Conservation (phyloP, 192 early-diverging fungal species). For the Dimargaris xerosporica region DNA sequence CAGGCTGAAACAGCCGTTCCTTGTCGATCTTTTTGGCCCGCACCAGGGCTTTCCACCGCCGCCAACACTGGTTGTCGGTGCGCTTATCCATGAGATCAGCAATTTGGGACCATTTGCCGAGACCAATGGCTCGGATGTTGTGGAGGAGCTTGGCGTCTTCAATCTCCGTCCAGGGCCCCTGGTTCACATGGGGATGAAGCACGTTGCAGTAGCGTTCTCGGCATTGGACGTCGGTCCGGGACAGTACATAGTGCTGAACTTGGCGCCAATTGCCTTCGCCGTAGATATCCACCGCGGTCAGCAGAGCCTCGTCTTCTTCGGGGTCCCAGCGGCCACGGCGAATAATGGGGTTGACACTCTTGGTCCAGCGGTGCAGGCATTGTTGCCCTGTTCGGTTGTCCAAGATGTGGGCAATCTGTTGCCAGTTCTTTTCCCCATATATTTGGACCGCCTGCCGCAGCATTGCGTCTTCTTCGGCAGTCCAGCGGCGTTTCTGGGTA, state of each 20-base stretch:
- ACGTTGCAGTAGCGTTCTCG: conserved; percentile 64
- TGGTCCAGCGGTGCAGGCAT: conserved; percentile 56
- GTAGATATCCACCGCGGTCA: conserved; percentile 43
- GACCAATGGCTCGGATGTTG: conserved; percentile 25
- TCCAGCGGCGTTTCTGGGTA: conserved; percentile 39
- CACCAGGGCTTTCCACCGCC: conserved; percentile 33
- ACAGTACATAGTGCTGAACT: conserved; percentile 48
- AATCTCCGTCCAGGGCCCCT: conserved; percentile 33
- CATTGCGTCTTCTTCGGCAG: conserved; percentile 46
- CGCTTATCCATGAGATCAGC: conserved; percentile 27
- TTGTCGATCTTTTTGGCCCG: conserved; percentile 13
- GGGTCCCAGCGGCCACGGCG: conserved; percentile 42
- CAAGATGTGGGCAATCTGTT: conserved; percentile 43
- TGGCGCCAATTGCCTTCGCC: conserved; percentile 56
- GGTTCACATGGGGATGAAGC: conserved; percentile 37
- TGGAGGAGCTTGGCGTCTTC: conserved; percentile 30
- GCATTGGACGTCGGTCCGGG: conserved; percentile 63
- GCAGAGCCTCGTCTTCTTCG: conserved; percentile 54
- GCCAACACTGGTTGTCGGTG: conserved; percentile 41
- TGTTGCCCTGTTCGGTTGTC: conserved; percentile 54
- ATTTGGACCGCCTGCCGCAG: conserved; percentile 44
- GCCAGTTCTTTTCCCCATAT: conserved; percentile 59
- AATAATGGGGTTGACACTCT: conserved; percentile 49
- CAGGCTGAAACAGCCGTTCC: too few relatives aligned
- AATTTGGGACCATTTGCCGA: conserved; percentile 42